Evolutionary conservation across 495 filamentous ascomycete species (phyloP), one percentile per base, ranked within the genome.

Genomic region (Platismatia glauca): DNA sequence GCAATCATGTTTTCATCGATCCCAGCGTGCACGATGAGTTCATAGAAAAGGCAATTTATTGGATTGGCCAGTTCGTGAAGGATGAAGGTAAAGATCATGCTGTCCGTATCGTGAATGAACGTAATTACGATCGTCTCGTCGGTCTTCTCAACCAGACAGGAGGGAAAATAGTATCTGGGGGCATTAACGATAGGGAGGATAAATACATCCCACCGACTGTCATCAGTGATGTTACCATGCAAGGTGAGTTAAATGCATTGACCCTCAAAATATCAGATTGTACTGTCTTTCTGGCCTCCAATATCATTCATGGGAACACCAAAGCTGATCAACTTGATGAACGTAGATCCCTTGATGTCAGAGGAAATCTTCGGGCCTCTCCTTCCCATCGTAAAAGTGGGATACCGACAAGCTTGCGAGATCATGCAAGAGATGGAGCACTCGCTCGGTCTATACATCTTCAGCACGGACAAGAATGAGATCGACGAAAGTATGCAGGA

Each of bases 61-160:
- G 44, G 60, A 27, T 59, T 16, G 44, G 27, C 20, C 11, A 66
- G 27, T 66, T 53, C 31, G n/a, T 63, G 5, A 46, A 35, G 15
- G 50, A 56, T 24, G 34, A 37, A 16, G 44, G 57, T 3, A 46
- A 63, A 38, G 60, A 66, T 6, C 33, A 63, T 24, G 43, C 61
- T 27, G 37, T 55, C 24, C 60, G 60, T 35, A 66, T 66, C 27
- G 4, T 66, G 4, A 63, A 50, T 34, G 64, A 63, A 6, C 55
- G 56, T 33, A 57, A 56, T 33, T 63, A 43, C n/a, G 64, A 66
- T 48, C 41, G 64, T 31, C 43, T 66, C 7, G 31, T 43, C 6
- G 60, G 60, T 15, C 46, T 63, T n/a, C 31, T 66, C 12, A 37
- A 59, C 4, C 37, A 41, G 60, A 66, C 55, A 13, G 6, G 39